Percentiles rank a stretch among this genome's conserved stretches.
Conservation (phyloP, 768 basidiomycete species). For the Mycena venus region DNA sequence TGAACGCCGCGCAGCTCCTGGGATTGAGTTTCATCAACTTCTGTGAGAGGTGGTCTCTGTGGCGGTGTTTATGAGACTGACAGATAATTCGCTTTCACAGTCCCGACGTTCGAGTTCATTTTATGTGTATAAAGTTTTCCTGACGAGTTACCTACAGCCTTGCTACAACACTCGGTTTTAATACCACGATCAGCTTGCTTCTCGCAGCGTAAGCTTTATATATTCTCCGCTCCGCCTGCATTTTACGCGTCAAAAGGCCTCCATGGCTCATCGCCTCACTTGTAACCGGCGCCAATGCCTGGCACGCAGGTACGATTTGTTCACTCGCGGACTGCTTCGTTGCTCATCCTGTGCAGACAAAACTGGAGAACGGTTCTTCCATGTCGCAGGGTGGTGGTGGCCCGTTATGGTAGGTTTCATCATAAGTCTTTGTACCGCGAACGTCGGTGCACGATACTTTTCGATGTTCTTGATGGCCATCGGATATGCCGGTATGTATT, state of each 20-base stretch:
- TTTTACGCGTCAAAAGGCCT: conserved; percentile 55
- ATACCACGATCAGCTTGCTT: conserved; percentile 69
- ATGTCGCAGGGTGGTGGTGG: conserved; percentile 71
- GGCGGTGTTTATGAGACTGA: not conserved
- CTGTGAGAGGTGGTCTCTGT: conserved; percentile 39
- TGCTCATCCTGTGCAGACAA: conserved; percentile 49
- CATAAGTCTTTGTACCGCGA: conserved; percentile 69
- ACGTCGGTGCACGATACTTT: conserved; percentile 68
- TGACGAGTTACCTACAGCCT: conserved; percentile 49
- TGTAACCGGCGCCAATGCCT: conserved; percentile 64
- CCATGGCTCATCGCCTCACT: conserved; percentile 72
- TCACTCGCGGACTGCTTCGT: not conserved
- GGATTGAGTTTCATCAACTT: conserved; percentile 74
- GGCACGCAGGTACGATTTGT: conserved; percentile 57
- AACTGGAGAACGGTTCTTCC: conserved; percentile 77
- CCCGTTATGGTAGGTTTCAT: conserved; percentile 71
- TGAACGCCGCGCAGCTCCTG: conserved; percentile 63
- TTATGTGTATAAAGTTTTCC: not conserved
- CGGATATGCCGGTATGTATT: conserved; percentile 57
- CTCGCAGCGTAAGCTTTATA: conserved; percentile 65
- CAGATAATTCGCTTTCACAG: not conserved
- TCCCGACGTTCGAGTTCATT: conserved; percentile 56
- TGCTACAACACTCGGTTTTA: conserved; percentile 72
- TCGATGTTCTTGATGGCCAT: conserved; percentile 74
- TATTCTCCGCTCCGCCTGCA: not conserved